Evolutionary conservation across 345 rosid genomes (phyloP).

Genomic region (Clausena lansium): DNA sequence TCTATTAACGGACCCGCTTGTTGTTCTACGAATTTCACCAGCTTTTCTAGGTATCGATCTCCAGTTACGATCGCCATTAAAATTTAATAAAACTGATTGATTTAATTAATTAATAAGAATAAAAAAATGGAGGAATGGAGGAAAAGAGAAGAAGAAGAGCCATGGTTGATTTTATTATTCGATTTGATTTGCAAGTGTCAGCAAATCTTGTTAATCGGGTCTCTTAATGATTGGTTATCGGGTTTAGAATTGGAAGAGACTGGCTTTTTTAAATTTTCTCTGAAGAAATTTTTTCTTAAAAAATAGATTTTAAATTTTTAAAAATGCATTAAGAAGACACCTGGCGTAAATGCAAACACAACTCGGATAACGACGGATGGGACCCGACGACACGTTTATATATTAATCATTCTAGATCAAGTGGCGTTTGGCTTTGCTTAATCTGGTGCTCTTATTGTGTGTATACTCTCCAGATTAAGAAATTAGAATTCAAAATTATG

Average conservation of each 20-base stretch:
- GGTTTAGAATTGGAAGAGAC: background rate
- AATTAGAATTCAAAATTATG: too few relatives aligned
- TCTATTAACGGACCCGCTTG: slow-evolving; percentile 74
- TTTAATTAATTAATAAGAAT: slow-evolving; percentile 5
- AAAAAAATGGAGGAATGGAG: slow-evolving; percentile 24
- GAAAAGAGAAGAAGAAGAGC: slow-evolving; percentile 29
- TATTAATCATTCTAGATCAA: too few relatives aligned
- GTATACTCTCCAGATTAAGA: too few relatives aligned
- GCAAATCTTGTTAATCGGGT: slow-evolving; percentile 7
- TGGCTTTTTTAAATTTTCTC: too few relatives aligned
- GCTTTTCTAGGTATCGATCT: slow-evolving; percentile 84
- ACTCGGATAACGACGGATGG: too few relatives aligned
- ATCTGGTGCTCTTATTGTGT: too few relatives aligned
- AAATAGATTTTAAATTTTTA: too few relatives aligned
- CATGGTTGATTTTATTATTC: slow-evolving; percentile 23
- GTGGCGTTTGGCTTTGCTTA: too few relatives aligned
- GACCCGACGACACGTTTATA: too few relatives aligned
- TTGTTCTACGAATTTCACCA: slow-evolving; percentile 74
- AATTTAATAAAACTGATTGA: background rate
- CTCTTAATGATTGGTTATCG: slow-evolving; percentile 20
- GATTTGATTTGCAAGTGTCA: background rate
- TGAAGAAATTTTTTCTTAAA: too few relatives aligned
- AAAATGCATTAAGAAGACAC: too few relatives aligned
- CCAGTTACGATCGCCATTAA: slow-evolving; percentile 90
- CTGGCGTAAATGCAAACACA: too few relatives aligned